Conservation (phyloP, 2,329 filamentous ascomycete species). For the Grosmannia huntii region DNA sequence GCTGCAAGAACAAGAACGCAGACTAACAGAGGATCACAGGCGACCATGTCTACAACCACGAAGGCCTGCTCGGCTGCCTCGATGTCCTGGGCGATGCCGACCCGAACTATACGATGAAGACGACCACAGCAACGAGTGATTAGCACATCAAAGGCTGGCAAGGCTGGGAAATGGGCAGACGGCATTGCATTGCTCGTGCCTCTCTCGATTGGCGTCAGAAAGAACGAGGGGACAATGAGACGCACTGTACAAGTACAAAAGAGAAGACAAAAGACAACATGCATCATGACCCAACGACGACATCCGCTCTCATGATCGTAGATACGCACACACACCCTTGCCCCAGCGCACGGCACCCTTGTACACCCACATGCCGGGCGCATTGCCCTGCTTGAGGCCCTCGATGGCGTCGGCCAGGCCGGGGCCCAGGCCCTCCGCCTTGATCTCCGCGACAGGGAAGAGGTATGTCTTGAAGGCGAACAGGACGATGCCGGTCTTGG, state of each 20-base stretch:
- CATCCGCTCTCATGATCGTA: constrained; percentile 20
- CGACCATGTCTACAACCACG: constrained; percentile 7
- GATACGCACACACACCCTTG: constrained; percentile 30
- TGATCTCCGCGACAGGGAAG: constrained; percentile 34
- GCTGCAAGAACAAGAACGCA: neutral
- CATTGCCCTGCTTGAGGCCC: constrained; percentile 35
- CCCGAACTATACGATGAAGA: neutral
- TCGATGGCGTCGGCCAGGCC: constrained; percentile 39
- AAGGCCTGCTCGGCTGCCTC: constrained; percentile 6
- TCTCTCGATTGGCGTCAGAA: neutral
- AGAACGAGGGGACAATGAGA: neutral
- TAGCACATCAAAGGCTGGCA: neutral
- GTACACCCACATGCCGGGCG: constrained; percentile 39
- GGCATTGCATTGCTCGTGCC: too few species aligned
- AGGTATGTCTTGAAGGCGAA: constrained; percentile 46
- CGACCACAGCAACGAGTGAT: neutral
- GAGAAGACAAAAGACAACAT: neutral
- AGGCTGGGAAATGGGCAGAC: neutral
- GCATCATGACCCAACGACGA: neutral
- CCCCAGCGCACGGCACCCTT: constrained; percentile 37
- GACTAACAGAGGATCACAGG: neutral
- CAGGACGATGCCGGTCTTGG: constrained; percentile 30
- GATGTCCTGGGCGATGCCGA: neutral
- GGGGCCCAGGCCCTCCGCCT: constrained; percentile 32
- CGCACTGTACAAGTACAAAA: neutral